Base-by-base conservation (phyloP, 1,284 basidiomycete species). In the Ganoderma lingzhi region DNA sequence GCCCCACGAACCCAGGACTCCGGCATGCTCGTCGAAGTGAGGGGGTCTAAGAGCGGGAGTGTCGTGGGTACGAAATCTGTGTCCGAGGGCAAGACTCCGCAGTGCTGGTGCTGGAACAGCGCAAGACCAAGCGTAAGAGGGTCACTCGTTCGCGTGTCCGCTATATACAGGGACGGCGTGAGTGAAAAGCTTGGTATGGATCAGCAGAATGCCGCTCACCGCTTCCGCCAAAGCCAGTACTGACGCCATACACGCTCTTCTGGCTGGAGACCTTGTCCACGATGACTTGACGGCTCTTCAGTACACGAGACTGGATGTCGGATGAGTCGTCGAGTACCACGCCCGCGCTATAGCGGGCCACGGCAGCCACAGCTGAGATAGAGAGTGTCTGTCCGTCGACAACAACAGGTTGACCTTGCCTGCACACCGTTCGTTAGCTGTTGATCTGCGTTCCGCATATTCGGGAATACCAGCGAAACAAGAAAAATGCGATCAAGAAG, bases 1-100 rank as follows among this genome's bases (percentile, higher is more conserved):
- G 95, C 94, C 17, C 93, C 95, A 61, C 94, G 90, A 17, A 95
- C 94, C 92, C 95, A 96, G 9, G 93, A 84, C 71, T 94, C 91
- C 19, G 95, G 95, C 92, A 96, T 95, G 70, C 86, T 89, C 62
- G 88, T 87, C 32, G 88, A 87, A n/a, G 85, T 81, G n/a, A 90
- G 78, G 0, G 91, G 90, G 74, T 92, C 90, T 23, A 85, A 82
- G 44, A 93, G 87, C n/a, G 93, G 92, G 15, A 91, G 83, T 5
- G 82, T 83, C 44, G 85, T 80, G 66, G 81, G 82, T 1, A 80
- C 77, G 51, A 80, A 76, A 9, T 83, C 81, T 9, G 78, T 80
- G 44, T 86, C 84, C 1, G 89, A 87, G 12, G 89, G 90, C 14
- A 88, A 81, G 2, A 94, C 87, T 61, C 94, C 94, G 62, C 82